These are phyloP conservation scores for Gaeumannomyces tritici DNA, from an alignment of 2,329 filamentous ascomycete species.

Conservation along the genomic window DNA sequence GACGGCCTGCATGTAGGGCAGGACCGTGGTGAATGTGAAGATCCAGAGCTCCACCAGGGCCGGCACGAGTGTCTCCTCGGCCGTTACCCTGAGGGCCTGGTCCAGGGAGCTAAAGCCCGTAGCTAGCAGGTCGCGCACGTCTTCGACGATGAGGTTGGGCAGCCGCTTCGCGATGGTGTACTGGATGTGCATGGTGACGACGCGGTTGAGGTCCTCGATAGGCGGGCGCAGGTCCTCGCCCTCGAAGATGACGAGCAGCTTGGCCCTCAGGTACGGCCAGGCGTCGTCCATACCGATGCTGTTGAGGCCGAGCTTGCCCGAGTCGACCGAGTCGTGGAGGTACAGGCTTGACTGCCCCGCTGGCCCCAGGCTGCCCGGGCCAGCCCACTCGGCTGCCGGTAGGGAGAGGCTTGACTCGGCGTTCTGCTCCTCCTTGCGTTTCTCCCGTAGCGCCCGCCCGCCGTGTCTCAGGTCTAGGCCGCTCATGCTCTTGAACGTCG, in stretches of 20 bases:
- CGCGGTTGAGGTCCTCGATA: conserved; percentile 72
- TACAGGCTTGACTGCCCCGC: conserved; percentile 34
- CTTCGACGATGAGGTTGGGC: conserved; percentile 63
- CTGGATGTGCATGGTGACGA: conserved; percentile 71
- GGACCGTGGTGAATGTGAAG: conserved; percentile 78
- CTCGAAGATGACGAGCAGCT: conserved; percentile 69
- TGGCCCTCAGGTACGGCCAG: conserved; percentile 71
- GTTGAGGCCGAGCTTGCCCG: conserved; percentile 52
- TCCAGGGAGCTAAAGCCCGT: conserved; percentile 82
- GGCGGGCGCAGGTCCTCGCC: conserved; percentile 72
- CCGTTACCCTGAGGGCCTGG: conserved; percentile 65
- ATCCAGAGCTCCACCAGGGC: conserved; percentile 91
- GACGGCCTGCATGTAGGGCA: conserved; percentile 91
- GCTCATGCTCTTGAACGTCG: conserved; percentile 74
- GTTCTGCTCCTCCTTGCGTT: conserved; percentile 62
- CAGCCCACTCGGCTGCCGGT: conserved; percentile 17
- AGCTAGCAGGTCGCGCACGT: conserved; percentile 63
- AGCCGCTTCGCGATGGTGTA: conserved; percentile 66
- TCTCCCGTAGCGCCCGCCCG: conserved; percentile 67
- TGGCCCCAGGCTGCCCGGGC: conserved; percentile 1
- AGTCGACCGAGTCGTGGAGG: conserved; percentile 41
- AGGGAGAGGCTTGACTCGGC: conserved; percentile 36
- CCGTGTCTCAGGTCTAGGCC: conserved; percentile 71
- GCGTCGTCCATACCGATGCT: conserved; percentile 70
- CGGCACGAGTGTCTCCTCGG: conserved; percentile 83